A percentile compares a stretch with the other conserved stretches of the same genome.
Evolutionary conservation across 306 rosid species (phyloP).

Genomic region (Prunus dulcis): DNA sequence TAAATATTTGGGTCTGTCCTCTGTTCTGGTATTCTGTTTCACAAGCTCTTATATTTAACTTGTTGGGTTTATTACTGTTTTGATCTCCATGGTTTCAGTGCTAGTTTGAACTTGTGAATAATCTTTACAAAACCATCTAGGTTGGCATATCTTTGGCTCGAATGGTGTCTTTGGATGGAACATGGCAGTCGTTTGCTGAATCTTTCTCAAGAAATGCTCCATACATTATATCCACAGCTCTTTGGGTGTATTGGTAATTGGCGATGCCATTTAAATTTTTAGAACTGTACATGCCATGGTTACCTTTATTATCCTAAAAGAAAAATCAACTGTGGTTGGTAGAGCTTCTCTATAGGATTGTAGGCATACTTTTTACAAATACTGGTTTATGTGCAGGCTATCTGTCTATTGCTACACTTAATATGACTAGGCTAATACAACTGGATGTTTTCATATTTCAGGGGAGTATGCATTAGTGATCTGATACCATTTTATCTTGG

Average conservation of each 20-base stretch:
- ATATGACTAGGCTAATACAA: conserved; percentile 3
- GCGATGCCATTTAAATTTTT: conserved; percentile 2
- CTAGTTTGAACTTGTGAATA: conserved; percentile 15
- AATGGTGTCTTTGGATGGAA: conserved; percentile 56
- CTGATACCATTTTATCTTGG: conserved; percentile 63
- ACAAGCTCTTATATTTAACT: conserved; percentile 24
- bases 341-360: background rate
- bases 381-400: conserved; percentile 1
- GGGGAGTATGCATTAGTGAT: conserved; percentile 78
- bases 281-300: background rate
- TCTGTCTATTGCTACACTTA: background rate
- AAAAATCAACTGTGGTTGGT: background rate
- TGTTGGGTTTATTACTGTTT: conserved; percentile 15
- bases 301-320: background rate
- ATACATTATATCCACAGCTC: conserved; percentile 42
- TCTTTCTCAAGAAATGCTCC: conserved; percentile 57
- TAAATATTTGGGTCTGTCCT: conserved; percentile 73
- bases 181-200: conserved; percentile 55
- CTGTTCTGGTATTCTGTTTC: conserved; percentile 46
- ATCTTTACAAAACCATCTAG: conserved; percentile 30
- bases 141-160: conserved; percentile 61
- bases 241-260: conserved; percentile 71
- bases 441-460: conserved; percentile 16
- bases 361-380: background rate
- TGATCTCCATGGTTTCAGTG: conserved; percentile 7